Base-by-base conservation (phyloP, 768 basidiomycete genomes). In the Termitomyces sp. region DNA sequence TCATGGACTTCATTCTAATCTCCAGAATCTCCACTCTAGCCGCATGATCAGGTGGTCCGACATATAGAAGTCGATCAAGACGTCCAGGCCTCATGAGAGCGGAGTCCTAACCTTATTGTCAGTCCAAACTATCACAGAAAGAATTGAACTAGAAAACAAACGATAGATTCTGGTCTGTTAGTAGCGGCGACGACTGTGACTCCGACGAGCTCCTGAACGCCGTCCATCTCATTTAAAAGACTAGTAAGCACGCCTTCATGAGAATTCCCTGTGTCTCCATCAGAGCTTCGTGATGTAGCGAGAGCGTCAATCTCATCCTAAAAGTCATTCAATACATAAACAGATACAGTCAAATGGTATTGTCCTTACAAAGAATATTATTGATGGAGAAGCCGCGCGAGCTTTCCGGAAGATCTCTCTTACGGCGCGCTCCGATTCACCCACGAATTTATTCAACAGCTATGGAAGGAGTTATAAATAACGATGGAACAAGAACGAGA, bases 231-330 rank as follows among this genome's bases (percentile, higher is more conserved):
- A 67, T 96, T 98, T 56, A 99, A 70, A 13, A 99, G 77, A 59
- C 87, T 96, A 1, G 95, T 95, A 8, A 99, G 79, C 13, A 98
- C 93, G 8, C 97, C 94, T 63, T 92, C 89, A 64, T 94, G 89
- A 0, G 85, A 78, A 0, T 81, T 79, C 1, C 75, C 72, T 5
- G 75, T 70, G 42, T 85, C 85, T 2, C 74, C 72, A 16, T 84
- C 81, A 46, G 84, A 80, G 0, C 79, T 77, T 33, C 97, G 83
- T 0, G 92, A 86, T 0, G 85, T 84, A 2, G 91, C 95, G 1
- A 99, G 80, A 0, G 95, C 94, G 66, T 99, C 97, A 53, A 99
- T 92, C 70, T 99, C 97, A 68, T 99, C 97, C 96, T 98, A 3
- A 42, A 20, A 65, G 15, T 33, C 18, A 44, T 29, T 39, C 57